These are phyloP conservation scores for Wallemia hederae DNA, from an alignment of 1,284 basidiomycete species.

Conservation along the genomic window DNA sequence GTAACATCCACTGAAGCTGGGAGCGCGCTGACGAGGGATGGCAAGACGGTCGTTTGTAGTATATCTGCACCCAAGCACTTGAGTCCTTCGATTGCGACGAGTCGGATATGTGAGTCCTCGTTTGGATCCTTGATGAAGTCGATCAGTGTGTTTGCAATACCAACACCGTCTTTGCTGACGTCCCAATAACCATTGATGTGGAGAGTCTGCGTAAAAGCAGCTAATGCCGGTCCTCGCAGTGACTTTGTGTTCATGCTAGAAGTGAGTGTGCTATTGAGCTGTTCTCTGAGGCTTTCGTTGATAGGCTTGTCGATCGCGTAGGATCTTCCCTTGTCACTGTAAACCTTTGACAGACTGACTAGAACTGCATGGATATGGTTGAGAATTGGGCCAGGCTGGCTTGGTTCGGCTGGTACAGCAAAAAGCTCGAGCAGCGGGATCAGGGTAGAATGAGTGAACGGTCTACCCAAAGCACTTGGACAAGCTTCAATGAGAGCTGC, in stretches of 20 bases:
- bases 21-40: constrained; percentile 41
- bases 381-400: constrained; percentile 41
- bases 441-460: constrained; percentile 15
- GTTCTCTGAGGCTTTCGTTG: constrained; percentile 39
- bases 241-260: constrained; percentile 16
- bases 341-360: constrained; percentile 1
- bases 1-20: neutral
- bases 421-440: constrained; percentile 47
- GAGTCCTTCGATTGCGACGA: constrained; percentile 36
- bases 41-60: constrained; percentile 45
- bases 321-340: neutral
- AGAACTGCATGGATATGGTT: constrained; percentile 8
- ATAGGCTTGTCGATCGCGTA: neutral
- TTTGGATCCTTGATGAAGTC: constrained; percentile 31
- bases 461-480: constrained; percentile 22
- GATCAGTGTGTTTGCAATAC: constrained; percentile 43
- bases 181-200: neutral
- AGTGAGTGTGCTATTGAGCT: constrained; percentile 34
- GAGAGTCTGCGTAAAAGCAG: neutral
- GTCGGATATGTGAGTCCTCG: constrained; percentile 21
- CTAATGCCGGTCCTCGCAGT: neutral
- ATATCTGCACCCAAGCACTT: constrained; percentile 25
- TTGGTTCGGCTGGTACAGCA: constrained; percentile 40
- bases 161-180: constrained; percentile 33
- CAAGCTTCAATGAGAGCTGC: constrained; percentile 43